Base-by-base conservation (phyloP, 2,329 filamentous ascomycete genomes). In the Arthroderma sp. region DNA sequence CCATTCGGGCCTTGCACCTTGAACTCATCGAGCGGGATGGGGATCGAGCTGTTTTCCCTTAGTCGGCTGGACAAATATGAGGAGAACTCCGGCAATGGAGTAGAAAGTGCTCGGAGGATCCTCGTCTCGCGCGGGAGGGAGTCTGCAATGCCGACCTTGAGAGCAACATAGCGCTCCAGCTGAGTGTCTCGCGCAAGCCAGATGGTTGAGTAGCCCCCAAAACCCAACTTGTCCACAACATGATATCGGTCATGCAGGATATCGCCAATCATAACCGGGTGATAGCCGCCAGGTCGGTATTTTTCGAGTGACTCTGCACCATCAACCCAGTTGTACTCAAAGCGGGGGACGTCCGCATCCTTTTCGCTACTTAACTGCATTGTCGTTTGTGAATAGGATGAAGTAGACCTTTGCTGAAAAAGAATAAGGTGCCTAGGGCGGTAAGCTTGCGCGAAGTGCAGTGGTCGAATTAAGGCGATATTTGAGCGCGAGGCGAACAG, bases 181-280 rank as follows among this genome's bases (percentile, higher is more conserved):
- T 54, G 54, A 53, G 58, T 63, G 54, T 76, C 73, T 3, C 61
- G 66, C 6, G 71, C 71, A 55, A 76, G 62, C 72, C 71, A 77
- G 47, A 74, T 67, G 0, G 71, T 75, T 2, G 73, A 75, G 60
- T 68, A 73, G 3, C 66, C 66, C 6, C 74, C 73, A 63, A 66
- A 73, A 0, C 72, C 73, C 4, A 76, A 64, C 60, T 76, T 76
- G 17, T 73, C 71, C 1, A 70, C 65, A 43, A 76, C 66, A 4
- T 62, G 66, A 56, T 76, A 76, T 39, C 70, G 58, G 19, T 62
- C 60, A 35, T 68, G 59, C 1, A 71, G 61, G 4, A 67, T 35
- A 11, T 71, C 66, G 1, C 67, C 66, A 23, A 72, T 63, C 63
- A 66, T 66, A 2, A 72, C 57, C 0, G 70, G 69, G 61, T 71